phyloP scores from a whole-genome alignment of 495 filamentous ascomycete species.

The Neohortaea acidophila region DNA sequence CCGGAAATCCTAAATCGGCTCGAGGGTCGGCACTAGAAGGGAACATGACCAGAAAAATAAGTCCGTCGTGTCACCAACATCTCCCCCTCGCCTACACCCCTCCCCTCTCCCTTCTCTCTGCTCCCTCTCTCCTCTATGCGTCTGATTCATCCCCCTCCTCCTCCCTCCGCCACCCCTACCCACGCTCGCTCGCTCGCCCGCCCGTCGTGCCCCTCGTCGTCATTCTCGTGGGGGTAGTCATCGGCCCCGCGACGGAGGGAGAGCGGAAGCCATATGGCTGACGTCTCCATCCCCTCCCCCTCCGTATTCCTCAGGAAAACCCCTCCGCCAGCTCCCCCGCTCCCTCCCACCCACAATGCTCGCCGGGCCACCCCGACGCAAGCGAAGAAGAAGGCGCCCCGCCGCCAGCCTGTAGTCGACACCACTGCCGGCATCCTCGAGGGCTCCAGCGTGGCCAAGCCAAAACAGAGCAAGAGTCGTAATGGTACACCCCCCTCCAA shows the following conservation, averaged over 20 bases:
- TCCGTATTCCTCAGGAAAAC: constrained; percentile 39
- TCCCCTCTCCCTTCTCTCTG: too few relatives aligned
- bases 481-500: constrained; percentile 42
- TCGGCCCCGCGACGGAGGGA: constrained; percentile 1
- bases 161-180: too few relatives aligned
- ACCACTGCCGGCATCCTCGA: constrained; percentile 5
- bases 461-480: constrained; percentile 70
- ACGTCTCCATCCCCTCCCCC: constrained; percentile 50
- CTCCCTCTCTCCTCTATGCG: too few relatives aligned
- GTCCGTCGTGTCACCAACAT: too few relatives aligned
- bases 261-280: constrained; percentile 26
- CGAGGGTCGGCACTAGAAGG: too few relatives aligned
- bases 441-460: constrained; percentile 32
- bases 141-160: too few relatives aligned
- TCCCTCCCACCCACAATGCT: constrained; percentile 19
- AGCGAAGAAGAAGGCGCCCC: constrained; percentile 15
- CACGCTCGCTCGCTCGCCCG: too few relatives aligned
- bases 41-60: too few relatives aligned
- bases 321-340: constrained; percentile 24
- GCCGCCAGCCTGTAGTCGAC: constrained; percentile 2
- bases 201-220: too few relatives aligned
- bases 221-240: too few relatives aligned
- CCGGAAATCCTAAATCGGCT: too few relatives aligned
- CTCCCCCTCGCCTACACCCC: too few relatives aligned
- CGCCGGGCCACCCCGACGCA: constrained; percentile 9